These are phyloP conservation scores for Patellaria atrata DNA, from an alignment of 495 filamentous ascomycete genomes.

Conservation along the genomic window DNA sequence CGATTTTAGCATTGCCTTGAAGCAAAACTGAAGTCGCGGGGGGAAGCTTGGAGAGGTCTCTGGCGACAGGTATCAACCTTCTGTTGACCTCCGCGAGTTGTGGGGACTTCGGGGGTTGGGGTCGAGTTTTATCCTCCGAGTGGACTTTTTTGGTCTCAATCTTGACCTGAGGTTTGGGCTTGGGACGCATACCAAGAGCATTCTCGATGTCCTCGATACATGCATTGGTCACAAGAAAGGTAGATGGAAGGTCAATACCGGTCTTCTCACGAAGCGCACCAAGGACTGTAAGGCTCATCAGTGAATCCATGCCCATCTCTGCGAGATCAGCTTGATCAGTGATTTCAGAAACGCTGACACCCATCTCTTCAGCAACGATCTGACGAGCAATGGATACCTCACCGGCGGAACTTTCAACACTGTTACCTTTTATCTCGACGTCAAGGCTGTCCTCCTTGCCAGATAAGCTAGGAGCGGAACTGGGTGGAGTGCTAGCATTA, in stretches of 20 bases:
- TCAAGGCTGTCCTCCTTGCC: conserved; percentile 20
- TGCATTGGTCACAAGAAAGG: conserved; percentile 29
- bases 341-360: conserved; percentile 31
- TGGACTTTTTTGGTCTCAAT: conserved; percentile 7
- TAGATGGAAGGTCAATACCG: conserved; percentile 30
- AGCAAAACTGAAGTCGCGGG: conserved; percentile 40
- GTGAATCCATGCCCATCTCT: conserved; percentile 33
- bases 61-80: conserved; percentile 19
- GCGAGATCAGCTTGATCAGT: conserved; percentile 28
- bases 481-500: conserved; percentile 24
- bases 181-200: conserved; percentile 31
- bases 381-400: conserved; percentile 26
- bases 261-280: conserved; percentile 31
- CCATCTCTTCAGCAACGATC: conserved; percentile 33
- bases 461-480: conserved; percentile 27
- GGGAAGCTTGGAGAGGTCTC: conserved; percentile 26
- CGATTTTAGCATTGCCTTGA: conserved; percentile 37
- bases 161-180: conserved; percentile 16
- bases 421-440: conserved; percentile 9
- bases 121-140: conserved; percentile 5
- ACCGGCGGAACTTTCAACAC: conserved; percentile 12
- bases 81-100: conserved; percentile 28
- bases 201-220: conserved; percentile 33
- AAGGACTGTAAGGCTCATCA: conserved; percentile 34
- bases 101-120: conserved; percentile 15